Conservation (phyloP, 2,329 filamentous ascomycete species). For the Ophiosphaerella herpotricha region DNA sequence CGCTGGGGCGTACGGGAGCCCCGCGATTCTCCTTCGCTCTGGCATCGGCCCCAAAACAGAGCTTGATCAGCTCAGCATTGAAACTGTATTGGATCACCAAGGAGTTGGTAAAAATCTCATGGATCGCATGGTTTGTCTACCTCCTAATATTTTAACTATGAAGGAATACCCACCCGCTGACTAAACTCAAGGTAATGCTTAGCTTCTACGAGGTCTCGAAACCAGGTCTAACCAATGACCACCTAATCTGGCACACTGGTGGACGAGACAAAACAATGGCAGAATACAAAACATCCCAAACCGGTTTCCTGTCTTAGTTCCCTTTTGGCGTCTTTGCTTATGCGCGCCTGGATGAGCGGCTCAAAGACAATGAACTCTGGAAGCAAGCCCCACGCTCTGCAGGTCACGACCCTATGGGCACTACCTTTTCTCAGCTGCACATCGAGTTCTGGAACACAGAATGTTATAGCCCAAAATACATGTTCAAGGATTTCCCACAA, state of each 20-base stretch:
- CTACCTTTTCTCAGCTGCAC: slow-evolving; percentile 60
- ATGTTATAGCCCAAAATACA: slow-evolving; percentile 63
- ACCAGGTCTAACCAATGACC: slow-evolving; percentile 58
- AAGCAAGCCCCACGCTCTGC: slow-evolving; percentile 50
- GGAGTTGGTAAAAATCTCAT: slow-evolving; percentile 66
- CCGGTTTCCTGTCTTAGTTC: slow-evolving; percentile 61
- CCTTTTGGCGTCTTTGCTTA: slow-evolving; percentile 65
- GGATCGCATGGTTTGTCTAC: slow-evolving; percentile 59
- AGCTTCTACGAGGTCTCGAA: slow-evolving; percentile 63
- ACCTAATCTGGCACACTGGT: slow-evolving; percentile 58
- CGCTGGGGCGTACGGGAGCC: slow-evolving; percentile 22
- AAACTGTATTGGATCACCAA: slow-evolving; percentile 56
- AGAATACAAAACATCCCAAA: slow-evolving; percentile 58
- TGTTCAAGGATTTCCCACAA: slow-evolving; percentile 57
- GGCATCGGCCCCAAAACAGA: slow-evolving; percentile 61
- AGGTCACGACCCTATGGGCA: slow-evolving; percentile 62
- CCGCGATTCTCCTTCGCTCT: slow-evolving; percentile 48
- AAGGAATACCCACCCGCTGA: slow-evolving; percentile 19
- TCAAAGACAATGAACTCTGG: slow-evolving; percentile 60
- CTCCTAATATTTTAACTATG: background rate
- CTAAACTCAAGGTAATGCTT: slow-evolving; percentile 47
- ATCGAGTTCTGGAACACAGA: slow-evolving; percentile 65
- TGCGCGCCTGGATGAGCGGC: slow-evolving; percentile 62
- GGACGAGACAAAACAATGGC: slow-evolving; percentile 55
- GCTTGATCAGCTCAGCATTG: slow-evolving; percentile 57